Evolutionary conservation across 148 eudicot genomes (phyloP), one percentile per base, ranked within the genome.

Genomic region (Silene conica): DNA sequence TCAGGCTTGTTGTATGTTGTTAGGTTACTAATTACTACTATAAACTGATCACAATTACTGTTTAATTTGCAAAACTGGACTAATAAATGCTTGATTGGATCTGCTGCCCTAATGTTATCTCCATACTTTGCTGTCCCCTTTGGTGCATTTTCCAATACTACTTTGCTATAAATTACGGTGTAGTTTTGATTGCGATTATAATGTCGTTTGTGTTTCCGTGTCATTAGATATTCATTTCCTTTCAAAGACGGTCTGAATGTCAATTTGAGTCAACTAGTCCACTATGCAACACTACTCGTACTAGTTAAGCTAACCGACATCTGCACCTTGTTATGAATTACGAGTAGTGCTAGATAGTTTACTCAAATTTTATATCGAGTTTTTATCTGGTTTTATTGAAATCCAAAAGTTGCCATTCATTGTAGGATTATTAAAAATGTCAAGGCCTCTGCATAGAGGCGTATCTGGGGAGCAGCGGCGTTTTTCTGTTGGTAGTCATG

Each of bases 371-470:
- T 65, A 45, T n/a, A 19, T 28, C 38, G 67, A 41, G 67, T 57
- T 21, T 18, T 79, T 12, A 71, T 67, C 70, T 25, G 71, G 78
- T 74, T 75, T 21, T 8, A 23, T 59, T 69, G 58, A 81, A 68
- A 43, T 48, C 61, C 15, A 10, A 23, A 57, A 73, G 56, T 13
- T 68, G 34, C 57, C 18, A 71, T 58, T 75, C 18, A 71, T 58
- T 75, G 81, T 75, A 77, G 78, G 46, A 70, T 79, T 68, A 20
- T 67, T 12, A 66, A 83, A 80, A 72, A 96, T 96, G 99, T 83
- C 99, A 31, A 86, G 92, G 86, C 97, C 99, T 69, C 92, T 92
- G 31, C 97, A 87, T 43, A 86, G 97, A 63, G 94, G 94, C 81
- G 62, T 85, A 75, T 86, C 89, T 1, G 82, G 86, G 73, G 92